Conservation (phyloP, 192 early-diverging fungal species). For the Cladochytrium replicatum region DNA sequence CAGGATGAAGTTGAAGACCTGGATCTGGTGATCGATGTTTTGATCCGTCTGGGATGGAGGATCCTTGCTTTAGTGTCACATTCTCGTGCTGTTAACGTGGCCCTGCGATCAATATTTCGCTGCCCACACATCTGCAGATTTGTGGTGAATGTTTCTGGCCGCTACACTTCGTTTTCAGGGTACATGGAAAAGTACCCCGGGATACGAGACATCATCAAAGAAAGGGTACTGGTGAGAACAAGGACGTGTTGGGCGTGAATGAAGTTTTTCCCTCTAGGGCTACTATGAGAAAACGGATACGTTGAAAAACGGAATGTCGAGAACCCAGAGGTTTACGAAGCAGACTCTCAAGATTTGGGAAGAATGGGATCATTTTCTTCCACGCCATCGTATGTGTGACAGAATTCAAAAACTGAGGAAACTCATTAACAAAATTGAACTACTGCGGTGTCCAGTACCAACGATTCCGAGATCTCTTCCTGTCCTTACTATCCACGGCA, state of each 20-base stretch:
- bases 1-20: conserved; percentile 24
- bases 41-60: conserved; percentile 20
- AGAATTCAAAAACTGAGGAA: background rate
- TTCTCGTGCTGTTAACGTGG: conserved; percentile 19
- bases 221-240: background rate
- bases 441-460: conserved; percentile 16
- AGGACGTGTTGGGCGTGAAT: background rate
- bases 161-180: background rate
- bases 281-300: background rate
- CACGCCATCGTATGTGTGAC: background rate
- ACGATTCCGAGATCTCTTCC: conserved; percentile 37
- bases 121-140: background rate
- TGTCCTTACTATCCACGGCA: conserved; percentile 42
- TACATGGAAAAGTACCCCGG: background rate
- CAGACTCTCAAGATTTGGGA: background rate
- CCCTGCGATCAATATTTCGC: background rate
- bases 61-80: conserved; percentile 28
- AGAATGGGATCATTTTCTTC: background rate
- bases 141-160: background rate
- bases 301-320: background rate
- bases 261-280: too few relatives aligned
- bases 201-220: too few relatives aligned
- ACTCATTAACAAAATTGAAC: too few relatives aligned
- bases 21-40: conserved; percentile 19
- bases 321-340: background rate